Evolutionary conservation across 2,329 filamentous ascomycete species (phyloP), one percentile per base, ranked within the genome.

Genomic region (Calonectria fujianensis): DNA sequence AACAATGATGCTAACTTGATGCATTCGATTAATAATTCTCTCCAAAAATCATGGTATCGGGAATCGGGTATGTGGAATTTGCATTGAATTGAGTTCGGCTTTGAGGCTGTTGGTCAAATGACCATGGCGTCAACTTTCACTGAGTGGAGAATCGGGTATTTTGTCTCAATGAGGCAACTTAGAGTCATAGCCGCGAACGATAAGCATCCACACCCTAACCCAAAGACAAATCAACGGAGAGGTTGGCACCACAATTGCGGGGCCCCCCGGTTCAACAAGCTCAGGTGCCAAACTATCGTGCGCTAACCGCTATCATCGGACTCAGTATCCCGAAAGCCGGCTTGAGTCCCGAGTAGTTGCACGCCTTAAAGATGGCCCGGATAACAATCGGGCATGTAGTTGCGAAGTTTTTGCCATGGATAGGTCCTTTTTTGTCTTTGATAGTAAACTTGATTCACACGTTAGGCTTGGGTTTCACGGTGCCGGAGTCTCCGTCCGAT

Each of bases 131-230:
- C 6, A 63, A 63, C 20, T 13, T 14, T 29, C 1, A 27, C 37
- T 13, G n/a, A 16, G 57, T 63, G 57, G 57, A 63, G 57, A 63
- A 63, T 20, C 57, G 57, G 57, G 24, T 63, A 63, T 39, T 41
- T 63, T 63, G 13, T 41, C 57, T 63, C 6, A 14, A 63, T 63
- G 24, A 63, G 57, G 57, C 41, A 63, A 41, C 57, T 41, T 7
- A 11, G 35, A 63, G 57, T 63, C 57, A 63, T 63, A 13, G 57
- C 35, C 27, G 35, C 35, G 24, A 63, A 63, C 35, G 57, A 63
- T 63, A 63, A 63, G 57, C 13, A 41, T 41, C 57, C 57, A 61
- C 57, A 18, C 16, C 27, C 9, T 20, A 27, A 31, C 57, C 14
- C 13, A 4, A 10, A 27, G 24, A 29, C 57, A 41, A 63, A 63